These are phyloP conservation scores for Agapanthus africanus DNA, from an alignment of 106 monocot genomes.

Conservation along the genomic window DNA sequence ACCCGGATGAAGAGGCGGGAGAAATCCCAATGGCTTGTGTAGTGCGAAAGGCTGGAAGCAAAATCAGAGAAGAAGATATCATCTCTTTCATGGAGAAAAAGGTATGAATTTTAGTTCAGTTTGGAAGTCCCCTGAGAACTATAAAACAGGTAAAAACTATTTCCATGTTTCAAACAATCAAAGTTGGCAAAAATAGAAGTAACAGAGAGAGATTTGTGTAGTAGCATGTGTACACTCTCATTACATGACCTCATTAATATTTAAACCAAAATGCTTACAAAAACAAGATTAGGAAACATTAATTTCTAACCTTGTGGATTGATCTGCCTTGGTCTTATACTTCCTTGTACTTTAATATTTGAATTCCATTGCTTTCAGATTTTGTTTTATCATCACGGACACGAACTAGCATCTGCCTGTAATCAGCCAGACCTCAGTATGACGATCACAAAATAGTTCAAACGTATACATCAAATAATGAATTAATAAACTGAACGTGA, in stretches of 20 bases:
- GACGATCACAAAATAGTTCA: background rate
- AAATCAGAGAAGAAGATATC: slow-evolving; percentile 43
- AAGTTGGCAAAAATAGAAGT: background rate
- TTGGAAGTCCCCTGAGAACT: background rate
- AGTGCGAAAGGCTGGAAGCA: slow-evolving; percentile 40
- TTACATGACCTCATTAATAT: background rate
- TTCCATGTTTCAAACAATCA: background rate
- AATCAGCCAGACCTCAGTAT: background rate
- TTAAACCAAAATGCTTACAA: background rate
- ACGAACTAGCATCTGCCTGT: background rate
- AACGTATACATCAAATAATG: background rate
- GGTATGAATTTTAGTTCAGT: slow-evolving; percentile 19
- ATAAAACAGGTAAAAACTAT: background rate
- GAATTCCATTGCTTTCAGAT: background rate
- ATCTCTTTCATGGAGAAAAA: slow-evolving; percentile 45
- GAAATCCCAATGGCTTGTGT: slow-evolving; percentile 83
- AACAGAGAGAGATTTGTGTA: background rate
- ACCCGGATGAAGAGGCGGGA: slow-evolving; percentile 71
- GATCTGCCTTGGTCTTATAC: background rate
- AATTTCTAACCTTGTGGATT: slow-evolving; percentile 7
- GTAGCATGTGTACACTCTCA: background rate
- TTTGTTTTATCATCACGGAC: background rate
- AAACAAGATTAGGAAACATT: background rate
- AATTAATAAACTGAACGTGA: background rate
- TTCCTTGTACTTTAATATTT: no score